Conservation (phyloP, 768 basidiomycete species). For the Floccularia luteovirens region DNA sequence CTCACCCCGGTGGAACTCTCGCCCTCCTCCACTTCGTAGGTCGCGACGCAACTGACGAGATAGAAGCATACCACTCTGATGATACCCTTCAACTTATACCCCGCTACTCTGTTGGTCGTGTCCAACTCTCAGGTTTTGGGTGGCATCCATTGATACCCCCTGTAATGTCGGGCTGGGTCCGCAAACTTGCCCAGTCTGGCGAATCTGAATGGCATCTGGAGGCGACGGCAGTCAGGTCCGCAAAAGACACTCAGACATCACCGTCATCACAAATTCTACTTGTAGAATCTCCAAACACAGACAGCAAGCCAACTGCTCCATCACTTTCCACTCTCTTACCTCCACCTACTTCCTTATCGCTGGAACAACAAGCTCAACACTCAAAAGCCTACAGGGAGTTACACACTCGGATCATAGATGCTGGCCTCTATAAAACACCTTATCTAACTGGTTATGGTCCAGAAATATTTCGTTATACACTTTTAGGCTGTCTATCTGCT, state of each 20-base stretch:
- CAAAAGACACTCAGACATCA: slow-evolving; percentile 19
- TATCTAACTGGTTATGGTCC: slow-evolving; percentile 86
- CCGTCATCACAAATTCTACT: slow-evolving; percentile 55
- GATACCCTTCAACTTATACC: slow-evolving; percentile 47
- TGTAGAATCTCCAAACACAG: slow-evolving; percentile 30
- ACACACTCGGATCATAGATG: slow-evolving; percentile 63
- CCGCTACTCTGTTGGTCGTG: slow-evolving; percentile 62
- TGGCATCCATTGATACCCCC: slow-evolving; percentile 86
- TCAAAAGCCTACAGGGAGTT: slow-evolving; percentile 76
- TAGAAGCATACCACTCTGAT: slow-evolving; percentile 82
- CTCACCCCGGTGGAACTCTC: slow-evolving; percentile 86
- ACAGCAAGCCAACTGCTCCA: slow-evolving; percentile 17
- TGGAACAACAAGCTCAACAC: slow-evolving; percentile 53
- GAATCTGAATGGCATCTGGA: slow-evolving; percentile 57
- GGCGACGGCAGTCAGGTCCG: slow-evolving; percentile 34
- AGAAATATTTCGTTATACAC: slow-evolving; percentile 72
- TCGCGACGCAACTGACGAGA: slow-evolving; percentile 91
- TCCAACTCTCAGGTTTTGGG: slow-evolving; percentile 46
- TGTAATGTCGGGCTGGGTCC: slow-evolving; percentile 77
- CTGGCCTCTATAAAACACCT: slow-evolving; percentile 80
- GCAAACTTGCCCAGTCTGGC: slow-evolving; percentile 28
- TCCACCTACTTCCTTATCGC: slow-evolving; percentile 45
- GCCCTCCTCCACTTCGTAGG: slow-evolving; percentile 93
- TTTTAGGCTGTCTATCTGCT: slow-evolving; percentile 53
- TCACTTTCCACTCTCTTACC: slow-evolving; percentile 44